These are phyloP conservation scores for Pharus latifolius DNA, from an alignment of 176 grass and related monocot species.

Conservation along the genomic window DNA sequence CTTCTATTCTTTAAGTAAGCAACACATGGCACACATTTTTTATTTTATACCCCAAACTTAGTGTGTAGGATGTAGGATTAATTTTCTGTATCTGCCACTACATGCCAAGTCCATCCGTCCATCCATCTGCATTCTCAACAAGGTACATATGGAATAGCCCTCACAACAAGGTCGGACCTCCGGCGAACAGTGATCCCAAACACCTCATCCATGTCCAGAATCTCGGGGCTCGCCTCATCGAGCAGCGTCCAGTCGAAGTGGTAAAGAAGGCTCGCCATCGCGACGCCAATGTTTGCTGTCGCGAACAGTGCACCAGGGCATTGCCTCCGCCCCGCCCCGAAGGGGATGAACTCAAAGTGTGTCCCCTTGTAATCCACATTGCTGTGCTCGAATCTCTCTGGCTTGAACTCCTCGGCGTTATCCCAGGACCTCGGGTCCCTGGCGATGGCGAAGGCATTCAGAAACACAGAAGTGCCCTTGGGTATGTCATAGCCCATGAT, in stretches of 20 bases:
- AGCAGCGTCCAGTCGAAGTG: constrained; percentile 16
- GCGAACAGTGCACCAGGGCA: constrained; percentile 17
- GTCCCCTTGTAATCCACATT: not conserved
- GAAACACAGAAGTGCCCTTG: not conserved
- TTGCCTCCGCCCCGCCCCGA: constrained; percentile 10
- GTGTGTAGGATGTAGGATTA: too few relatives aligned
- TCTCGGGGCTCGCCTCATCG: not conserved
- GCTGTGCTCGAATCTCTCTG: constrained; percentile 9
- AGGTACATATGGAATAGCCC: too few relatives aligned
- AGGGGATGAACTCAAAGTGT: constrained; percentile 2
- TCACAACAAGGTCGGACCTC: not conserved
- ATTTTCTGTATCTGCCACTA: too few relatives aligned
- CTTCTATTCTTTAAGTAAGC: too few relatives aligned
- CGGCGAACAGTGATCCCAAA: not conserved
- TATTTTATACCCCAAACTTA: too few relatives aligned
- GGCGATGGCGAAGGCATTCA: constrained; percentile 16
- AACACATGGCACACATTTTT: too few relatives aligned
- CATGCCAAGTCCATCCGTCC: too few relatives aligned
- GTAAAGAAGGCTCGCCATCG: constrained; percentile 1
- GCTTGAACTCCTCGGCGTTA: constrained; percentile 17
- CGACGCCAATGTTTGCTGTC: not conserved
- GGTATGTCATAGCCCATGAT: constrained; percentile 36
- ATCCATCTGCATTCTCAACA: too few relatives aligned
- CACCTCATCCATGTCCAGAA: constrained; percentile 13
- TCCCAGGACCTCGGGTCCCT: constrained; percentile 30